Percentiles rank a stretch among this genome's conserved stretches.
These are phyloP conservation scores for Xylariaceae sp. DNA, from an alignment of 2,329 filamentous ascomycete genomes.

Conservation along the genomic window DNA sequence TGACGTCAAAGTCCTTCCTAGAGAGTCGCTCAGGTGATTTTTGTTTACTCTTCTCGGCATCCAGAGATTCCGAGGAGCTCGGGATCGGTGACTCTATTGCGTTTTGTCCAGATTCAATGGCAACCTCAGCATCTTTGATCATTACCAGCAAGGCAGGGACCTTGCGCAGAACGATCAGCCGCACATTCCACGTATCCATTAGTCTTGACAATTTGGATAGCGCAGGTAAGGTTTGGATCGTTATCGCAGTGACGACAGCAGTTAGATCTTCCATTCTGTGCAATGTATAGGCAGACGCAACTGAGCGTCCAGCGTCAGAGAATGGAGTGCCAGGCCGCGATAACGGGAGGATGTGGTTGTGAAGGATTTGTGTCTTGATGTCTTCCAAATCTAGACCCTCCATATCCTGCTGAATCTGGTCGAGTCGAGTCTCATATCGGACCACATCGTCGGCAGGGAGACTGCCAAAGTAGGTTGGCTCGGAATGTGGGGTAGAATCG, in stretches of 20 bases:
- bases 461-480: slow-evolving; percentile 63
- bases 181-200: slow-evolving; percentile 75
- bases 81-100: slow-evolving; percentile 44
- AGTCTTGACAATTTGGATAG: slow-evolving; percentile 70
- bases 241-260: slow-evolving; percentile 84
- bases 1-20: slow-evolving; percentile 52
- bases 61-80: slow-evolving; percentile 10
- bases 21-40: slow-evolving; percentile 33
- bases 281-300: slow-evolving; percentile 50
- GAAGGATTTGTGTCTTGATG: slow-evolving; percentile 82
- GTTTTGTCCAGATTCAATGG: slow-evolving; percentile 65
- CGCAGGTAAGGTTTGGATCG: slow-evolving; percentile 82
- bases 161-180: slow-evolving; percentile 70
- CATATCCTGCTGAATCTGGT: slow-evolving; percentile 69
- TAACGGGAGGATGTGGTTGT: slow-evolving; percentile 68
- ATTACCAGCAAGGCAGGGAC: slow-evolving; percentile 67
- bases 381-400: slow-evolving; percentile 75
- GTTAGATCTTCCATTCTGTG: slow-evolving; percentile 83
- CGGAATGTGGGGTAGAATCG: slow-evolving; percentile 31
- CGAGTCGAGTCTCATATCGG: slow-evolving; percentile 69
- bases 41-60: slow-evolving; percentile 1
- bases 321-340: slow-evolving; percentile 51
- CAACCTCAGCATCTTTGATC: slow-evolving; percentile 64
- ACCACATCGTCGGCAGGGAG: slow-evolving; percentile 63
- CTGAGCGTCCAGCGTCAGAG: slow-evolving; percentile 42